These are phyloP conservation scores for Talaromyces sp. DNA, from an alignment of 2,329 filamentous ascomycete genomes.

Conservation along the genomic window DNA sequence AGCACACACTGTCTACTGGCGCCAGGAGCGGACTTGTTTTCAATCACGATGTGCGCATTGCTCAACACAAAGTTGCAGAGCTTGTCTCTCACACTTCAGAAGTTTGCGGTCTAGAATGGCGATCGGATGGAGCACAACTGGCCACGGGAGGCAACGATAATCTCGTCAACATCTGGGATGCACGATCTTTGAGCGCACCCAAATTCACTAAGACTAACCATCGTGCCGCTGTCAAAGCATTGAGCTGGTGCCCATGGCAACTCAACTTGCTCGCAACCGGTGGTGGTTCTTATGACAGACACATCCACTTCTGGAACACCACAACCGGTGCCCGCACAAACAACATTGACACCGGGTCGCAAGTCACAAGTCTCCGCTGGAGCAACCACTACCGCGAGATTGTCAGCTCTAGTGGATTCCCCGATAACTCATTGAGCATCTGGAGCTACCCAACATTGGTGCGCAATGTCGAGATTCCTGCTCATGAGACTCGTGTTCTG, in stretches of 20 bases:
- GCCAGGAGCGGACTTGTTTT: conserved; percentile 91
- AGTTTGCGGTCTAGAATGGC: conserved; percentile 97
- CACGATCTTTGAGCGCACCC: conserved; percentile 83
- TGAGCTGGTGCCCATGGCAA: conserved; percentile 99
- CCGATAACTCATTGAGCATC: conserved; percentile 98
- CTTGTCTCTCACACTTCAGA: conserved; percentile 96
- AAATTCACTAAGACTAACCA: conserved; percentile 99
- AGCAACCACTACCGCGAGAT: conserved; percentile 97
- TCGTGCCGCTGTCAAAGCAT: conserved; percentile 95
- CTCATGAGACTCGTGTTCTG: conserved; percentile 92
- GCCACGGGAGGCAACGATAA: conserved; percentile 99
- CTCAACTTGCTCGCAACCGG: conserved; percentile 94
- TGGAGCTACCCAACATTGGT: conserved; percentile 98
- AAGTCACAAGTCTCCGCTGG: conserved; percentile 95
- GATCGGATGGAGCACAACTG: conserved; percentile 91
- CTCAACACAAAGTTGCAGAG: conserved; percentile 96
- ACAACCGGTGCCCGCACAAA: conserved; percentile 96
- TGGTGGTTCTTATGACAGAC: conserved; percentile 90
- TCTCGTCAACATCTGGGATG: conserved; percentile 98
- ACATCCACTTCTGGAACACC: conserved; percentile 99
- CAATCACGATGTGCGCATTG: conserved; percentile 98
- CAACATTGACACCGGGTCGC: conserved; percentile 97
- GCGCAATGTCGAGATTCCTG: conserved; percentile 95
- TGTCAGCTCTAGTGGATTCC: conserved; percentile 94
- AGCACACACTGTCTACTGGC: conserved; percentile 93